Conservation (phyloP, 192 early-diverging fungal genomes). For the Backusella westeae region DNA sequence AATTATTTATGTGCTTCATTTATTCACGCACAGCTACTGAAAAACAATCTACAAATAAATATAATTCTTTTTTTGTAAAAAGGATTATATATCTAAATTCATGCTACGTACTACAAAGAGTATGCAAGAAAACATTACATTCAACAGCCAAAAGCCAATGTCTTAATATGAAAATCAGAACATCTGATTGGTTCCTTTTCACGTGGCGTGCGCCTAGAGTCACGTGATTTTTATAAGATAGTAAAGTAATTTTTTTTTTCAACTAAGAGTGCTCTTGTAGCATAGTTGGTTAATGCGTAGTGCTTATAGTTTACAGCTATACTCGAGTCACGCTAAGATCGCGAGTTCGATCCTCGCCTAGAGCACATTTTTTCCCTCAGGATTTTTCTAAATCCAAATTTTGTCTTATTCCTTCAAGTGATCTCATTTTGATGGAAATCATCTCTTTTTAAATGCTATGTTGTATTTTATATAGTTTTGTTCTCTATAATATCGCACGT, state of each 20-base stretch:
- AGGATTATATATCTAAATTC: background rate
- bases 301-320: constrained; percentile 61
- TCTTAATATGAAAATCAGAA: background rate
- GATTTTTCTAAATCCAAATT: too few relatives aligned
- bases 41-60: background rate
- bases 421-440: too few relatives aligned
- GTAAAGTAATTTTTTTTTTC: background rate
- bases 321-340: constrained; percentile 58
- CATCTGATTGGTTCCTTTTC: background rate
- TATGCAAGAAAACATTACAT: background rate
- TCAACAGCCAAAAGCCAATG: background rate
- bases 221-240: background rate
- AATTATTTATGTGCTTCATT: background rate
- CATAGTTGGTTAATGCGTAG: constrained; percentile 56
- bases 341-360: constrained; percentile 68
- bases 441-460: too few relatives aligned
- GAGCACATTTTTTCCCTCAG: constrained; percentile 24
- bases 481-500: too few relatives aligned
- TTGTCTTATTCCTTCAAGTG: too few relatives aligned
- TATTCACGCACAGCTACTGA: background rate
- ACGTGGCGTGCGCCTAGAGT: background rate
- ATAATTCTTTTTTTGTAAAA: background rate
- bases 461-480: too few relatives aligned
- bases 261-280: constrained; percentile 43
- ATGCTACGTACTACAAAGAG: background rate